Evolutionary conservation across 441 rosid genomes (phyloP), one percentile per base, ranked within the genome.

Genomic region (Populus trichocarpa): DNA sequence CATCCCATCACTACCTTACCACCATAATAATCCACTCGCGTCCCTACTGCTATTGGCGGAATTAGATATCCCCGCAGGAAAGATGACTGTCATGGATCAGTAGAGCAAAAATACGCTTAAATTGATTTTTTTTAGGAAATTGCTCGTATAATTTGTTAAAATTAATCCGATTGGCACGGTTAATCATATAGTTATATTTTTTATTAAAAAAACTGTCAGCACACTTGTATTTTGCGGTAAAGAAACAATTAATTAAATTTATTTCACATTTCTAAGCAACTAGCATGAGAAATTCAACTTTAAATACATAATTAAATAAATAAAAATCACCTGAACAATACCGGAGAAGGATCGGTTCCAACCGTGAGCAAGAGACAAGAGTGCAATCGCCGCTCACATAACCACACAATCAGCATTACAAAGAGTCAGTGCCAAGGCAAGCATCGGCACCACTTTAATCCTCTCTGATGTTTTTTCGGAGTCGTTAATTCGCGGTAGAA

Each of bases 291-390:
- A 8, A 59, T 33, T 16, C 38, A 69, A 69, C 16, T 16, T 11
- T 8, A 69, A 22, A 32, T 16, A 18, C 7, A 16, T 20, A 26
- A 20, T 40, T 26, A 79, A 50, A 22, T 53, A 23, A 76, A 14
- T 22, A 7, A 32, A 74, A 28, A 33, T 20, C 64, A 95, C 98
- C 97, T 95, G 98, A 86, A 93, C 97, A 82, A 96, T 89, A 81
- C 99, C 99, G 76, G 93, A 84, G 84, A 96, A 96, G n/a, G 99
- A 90, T 67, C 92, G 92, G 87, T 94, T 91, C 99, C 99, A 96
- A 5, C 99, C 98, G 70, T 91, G 84, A 78, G 93, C 83, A 20
- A 89, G 81, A 23, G 99, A 91, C 77, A 96, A 80, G 28, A 98
- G 98, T 25, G 93, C 91, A 83, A 96, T 92, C 63, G 95, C 99